Conservation (phyloP, 1,284 basidiomycete species). For the Fomitopsis betulina region DNA sequence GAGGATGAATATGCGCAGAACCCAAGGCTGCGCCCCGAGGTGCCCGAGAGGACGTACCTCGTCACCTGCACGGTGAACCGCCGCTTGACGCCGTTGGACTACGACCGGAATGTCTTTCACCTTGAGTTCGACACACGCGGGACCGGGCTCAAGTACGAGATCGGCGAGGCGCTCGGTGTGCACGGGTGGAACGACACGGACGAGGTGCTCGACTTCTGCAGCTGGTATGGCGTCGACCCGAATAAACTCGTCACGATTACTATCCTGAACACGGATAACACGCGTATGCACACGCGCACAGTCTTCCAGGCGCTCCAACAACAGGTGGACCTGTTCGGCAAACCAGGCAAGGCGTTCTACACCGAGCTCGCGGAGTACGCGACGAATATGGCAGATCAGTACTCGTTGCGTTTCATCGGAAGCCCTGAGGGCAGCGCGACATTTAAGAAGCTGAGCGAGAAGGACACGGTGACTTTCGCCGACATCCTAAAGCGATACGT, state of each 20-base stretch:
- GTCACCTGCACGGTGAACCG: conserved; percentile 93
- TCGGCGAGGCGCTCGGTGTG: conserved; percentile 95
- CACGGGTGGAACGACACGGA: conserved; percentile 96
- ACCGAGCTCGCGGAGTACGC: conserved; percentile 83
- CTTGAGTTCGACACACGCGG: conserved; percentile 92
- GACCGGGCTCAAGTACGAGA: conserved; percentile 92
- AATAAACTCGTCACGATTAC: conserved; percentile 82
- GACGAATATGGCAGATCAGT: conserved; percentile 66
- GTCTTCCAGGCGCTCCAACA: conserved; percentile 95
- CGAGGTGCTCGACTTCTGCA: conserved; percentile 88
- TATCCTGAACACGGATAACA: conserved; percentile 53
- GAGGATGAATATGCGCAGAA: conserved; percentile 52
- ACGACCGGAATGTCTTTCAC: conserved; percentile 99
- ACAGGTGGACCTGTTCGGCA: conserved; percentile 94
- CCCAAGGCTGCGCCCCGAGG: conserved; percentile 79
- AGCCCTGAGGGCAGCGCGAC: conserved; percentile 88
- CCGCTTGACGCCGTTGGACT: conserved; percentile 90
- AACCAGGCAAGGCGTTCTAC: conserved; percentile 95
- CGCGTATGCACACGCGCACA: conserved; percentile 79
- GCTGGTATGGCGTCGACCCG: conserved; percentile 88
- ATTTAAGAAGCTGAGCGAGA: conserved; percentile 94
- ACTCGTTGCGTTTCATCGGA: conserved; percentile 89
- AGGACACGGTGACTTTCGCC: conserved; percentile 93
- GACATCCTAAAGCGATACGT: conserved; percentile 82
- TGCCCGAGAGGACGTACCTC: conserved; percentile 88